Base-by-base conservation (phyloP, 805 yeast genomes). In the Wickerhamiella siamensis region DNA sequence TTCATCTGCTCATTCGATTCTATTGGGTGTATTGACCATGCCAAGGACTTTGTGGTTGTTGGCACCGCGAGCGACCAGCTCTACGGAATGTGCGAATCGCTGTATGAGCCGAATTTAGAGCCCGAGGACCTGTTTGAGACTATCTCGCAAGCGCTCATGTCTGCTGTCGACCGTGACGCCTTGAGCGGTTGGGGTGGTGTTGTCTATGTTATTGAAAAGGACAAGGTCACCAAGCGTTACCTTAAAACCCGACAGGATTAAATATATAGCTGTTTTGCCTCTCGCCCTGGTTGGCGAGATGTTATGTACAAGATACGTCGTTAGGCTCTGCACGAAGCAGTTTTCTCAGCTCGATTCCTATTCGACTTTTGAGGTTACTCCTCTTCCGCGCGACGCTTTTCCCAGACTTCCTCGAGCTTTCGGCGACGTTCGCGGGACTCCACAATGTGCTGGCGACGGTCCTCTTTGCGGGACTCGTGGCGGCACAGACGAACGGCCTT, bases 111-210 rank as follows among this genome's bases (percentile, higher is more conserved):
- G 33, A 68, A 82, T 56, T 69, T 93, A 52, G 96, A 76, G 60
- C 86, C 97, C 4, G 97, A 91, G 51, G 95, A 91, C 61, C 68
- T 91, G 52, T 91, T 91, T 58, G 97, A 91, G 63, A 88, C 97
- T 33, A 81, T 86, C 51, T 77, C 93, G 52, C 98, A 91, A 64
- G 88, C 96, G 1, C 67, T 91, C 45, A 67, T 91, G 67, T 84
- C 82, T 59, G 97, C 95, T 16, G 93, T 82, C 31, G 98, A 91
- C 63, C 81, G 98, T 70, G 98, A 91, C 63, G 94, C 96, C 4
- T 70, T 91, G 44, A 79, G 94, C 24, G 99, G 99, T 51, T 91
- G 96, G 95, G 98, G 98, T 56, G 95, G 94, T 6, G 81, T 83
- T 15, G 97, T 91, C 19, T 88, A 88, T 63, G 67, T 91, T 42